Conservation (phyloP, 2,329 filamentous ascomycete species). For the Neonectria neomacrospora region DNA sequence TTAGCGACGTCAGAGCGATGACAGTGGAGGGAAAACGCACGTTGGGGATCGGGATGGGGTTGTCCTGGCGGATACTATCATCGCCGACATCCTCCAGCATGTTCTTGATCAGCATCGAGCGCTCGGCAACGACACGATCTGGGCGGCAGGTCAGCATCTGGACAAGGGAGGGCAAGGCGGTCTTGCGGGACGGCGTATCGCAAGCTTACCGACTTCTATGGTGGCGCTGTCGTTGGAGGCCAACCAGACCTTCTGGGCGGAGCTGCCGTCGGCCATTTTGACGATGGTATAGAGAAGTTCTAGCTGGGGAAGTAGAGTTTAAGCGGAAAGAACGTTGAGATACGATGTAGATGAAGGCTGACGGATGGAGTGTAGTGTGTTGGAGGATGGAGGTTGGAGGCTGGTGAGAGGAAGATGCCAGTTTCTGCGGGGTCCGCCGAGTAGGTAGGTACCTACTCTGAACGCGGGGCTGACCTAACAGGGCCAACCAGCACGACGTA, state of each 20-base stretch:
- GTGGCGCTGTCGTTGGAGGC: slow-evolving; percentile 62
- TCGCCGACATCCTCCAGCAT: slow-evolving; percentile 94
- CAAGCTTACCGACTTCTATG: slow-evolving; percentile 59
- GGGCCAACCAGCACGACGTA: slow-evolving; percentile 12
- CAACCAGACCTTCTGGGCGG: slow-evolving; percentile 58
- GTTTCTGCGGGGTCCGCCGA: slow-evolving; percentile 44
- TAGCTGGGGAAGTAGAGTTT: not conserved
- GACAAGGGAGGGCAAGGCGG: slow-evolving; percentile 18
- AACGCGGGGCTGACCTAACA: slow-evolving; percentile 28
- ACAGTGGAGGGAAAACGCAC: slow-evolving; percentile 55
- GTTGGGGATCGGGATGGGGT: slow-evolving; percentile 90
- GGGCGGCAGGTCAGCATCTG: slow-evolving; percentile 31
- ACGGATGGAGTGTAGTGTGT: slow-evolving; percentile 28
- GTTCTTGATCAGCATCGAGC: slow-evolving; percentile 97
- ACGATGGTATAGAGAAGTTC: slow-evolving; percentile 8
- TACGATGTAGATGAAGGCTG: slow-evolving; percentile 12
- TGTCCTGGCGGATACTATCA: slow-evolving; percentile 59
- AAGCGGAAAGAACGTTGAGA: not conserved
- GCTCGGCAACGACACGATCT: slow-evolving; percentile 89
- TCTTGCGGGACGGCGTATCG: slow-evolving; percentile 22
- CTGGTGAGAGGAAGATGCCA: slow-evolving; percentile 25
- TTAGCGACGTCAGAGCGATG: slow-evolving; percentile 30
- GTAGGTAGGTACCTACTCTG: slow-evolving; percentile 17
- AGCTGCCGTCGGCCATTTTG: slow-evolving; percentile 52
- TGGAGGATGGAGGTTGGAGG: slow-evolving; percentile 40